Evolutionary conservation across 257 asterid species (phyloP), one percentile per base, ranked within the genome.

Genomic region (Solanum gandarillasii): DNA sequence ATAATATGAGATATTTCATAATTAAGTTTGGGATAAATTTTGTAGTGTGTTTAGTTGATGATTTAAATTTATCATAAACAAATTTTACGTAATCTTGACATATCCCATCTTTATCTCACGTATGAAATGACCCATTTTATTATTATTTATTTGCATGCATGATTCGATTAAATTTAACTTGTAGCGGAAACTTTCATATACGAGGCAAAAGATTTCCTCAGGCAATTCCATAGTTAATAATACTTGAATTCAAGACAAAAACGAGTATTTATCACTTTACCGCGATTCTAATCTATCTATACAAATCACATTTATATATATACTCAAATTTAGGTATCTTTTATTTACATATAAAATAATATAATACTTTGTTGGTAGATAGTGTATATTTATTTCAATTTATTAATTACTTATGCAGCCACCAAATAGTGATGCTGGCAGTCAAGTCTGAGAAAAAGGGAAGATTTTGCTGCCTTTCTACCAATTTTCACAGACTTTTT

Each of bases 381-480:
- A 29, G 21, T 27, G 11, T 68, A 9, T 18, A 73, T 73, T 75
- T 21, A 75, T 35, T 75, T 36, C 32, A 75, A 38, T 74, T 75
- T 39, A 52, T 52, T 52, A 52, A 52, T 52, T 52, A 39, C 12
- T 58, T 58, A 39, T n/a, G 23, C 36, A 76, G 34, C 84, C 35
- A 76, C 60, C 84, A 76, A 39, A 12, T 12, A n/a, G 84, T 76
- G 60, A 76, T 76, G 1, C 34, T 75, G 16, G 35, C 60, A 39
- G 35, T 82, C 29, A 13, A 68, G 75, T 12, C 75, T 68, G 20
- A 41, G 16, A 71, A 78, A 48, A 34, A 83, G 21, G 34, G 55
- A 34, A 72, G 83, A 82, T 43, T 90, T 82, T 39, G 89, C 85
- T 39, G 81, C 88, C 75, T 86, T 83, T 86, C 67, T 71, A 87